Conservation (phyloP, 257 asterid genomes). For the Orobanche coerulescens region DNA sequence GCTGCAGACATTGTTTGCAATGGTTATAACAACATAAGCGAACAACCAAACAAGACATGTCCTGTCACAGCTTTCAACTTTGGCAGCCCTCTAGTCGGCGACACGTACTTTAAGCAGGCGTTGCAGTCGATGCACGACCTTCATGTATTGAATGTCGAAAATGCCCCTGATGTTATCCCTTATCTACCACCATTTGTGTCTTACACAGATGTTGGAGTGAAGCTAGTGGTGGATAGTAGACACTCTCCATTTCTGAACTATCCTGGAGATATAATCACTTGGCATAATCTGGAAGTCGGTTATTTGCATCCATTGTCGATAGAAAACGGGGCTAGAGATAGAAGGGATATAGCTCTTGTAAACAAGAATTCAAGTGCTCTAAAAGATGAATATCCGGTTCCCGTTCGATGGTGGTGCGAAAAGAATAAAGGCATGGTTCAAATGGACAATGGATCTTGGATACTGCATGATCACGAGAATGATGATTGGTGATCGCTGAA, state of each 20-base stretch:
- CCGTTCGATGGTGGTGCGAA: constrained; percentile 38
- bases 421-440: constrained; percentile 45
- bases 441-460: constrained; percentile 28
- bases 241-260: constrained; percentile 26
- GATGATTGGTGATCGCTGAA: constrained; percentile 11
- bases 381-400: constrained; percentile 28
- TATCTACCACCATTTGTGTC: constrained; percentile 21
- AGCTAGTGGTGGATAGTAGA: constrained; percentile 24
- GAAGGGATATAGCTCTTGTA: constrained; percentile 33
- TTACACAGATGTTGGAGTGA: constrained; percentile 24
- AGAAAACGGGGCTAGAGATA: constrained; percentile 23
- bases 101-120: constrained; percentile 14
- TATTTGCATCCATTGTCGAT: constrained; percentile 46
- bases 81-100: constrained; percentile 43
- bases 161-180: constrained; percentile 35
- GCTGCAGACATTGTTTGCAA: constrained; percentile 51
- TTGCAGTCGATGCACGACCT: constrained; percentile 22
- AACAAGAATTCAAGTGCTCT: constrained; percentile 31
- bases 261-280: constrained; percentile 18
- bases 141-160: constrained; percentile 27
- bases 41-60: constrained; percentile 18
- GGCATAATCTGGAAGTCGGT: constrained; percentile 43
- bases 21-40: constrained; percentile 27
- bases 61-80: constrained; percentile 43
- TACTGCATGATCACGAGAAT: constrained; percentile 27